These are phyloP conservation scores for Chlamydomonas sphaeroides DNA, from an alignment of 139 green algal species.

Conservation along the genomic window DNA sequence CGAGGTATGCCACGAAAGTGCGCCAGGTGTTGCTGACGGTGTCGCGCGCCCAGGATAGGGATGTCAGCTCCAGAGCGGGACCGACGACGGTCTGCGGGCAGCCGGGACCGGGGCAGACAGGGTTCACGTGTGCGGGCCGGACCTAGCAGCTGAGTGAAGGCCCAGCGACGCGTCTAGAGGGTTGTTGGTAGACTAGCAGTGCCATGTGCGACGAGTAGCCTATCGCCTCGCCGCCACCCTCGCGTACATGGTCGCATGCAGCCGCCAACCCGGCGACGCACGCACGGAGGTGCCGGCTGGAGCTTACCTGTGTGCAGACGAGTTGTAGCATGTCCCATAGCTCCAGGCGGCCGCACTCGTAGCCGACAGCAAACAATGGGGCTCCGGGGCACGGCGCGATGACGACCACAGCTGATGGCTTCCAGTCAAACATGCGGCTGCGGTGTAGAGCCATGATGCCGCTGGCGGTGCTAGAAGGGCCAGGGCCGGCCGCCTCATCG, in stretches of 20 bases:
- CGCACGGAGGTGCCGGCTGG: too few relatives aligned
- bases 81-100: conserved; percentile 74
- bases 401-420: conserved; percentile 73
- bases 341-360: conserved; percentile 88
- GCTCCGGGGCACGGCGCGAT: conserved; percentile 76
- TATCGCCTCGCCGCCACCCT: too few relatives aligned
- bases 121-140: background rate
- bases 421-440: conserved; percentile 80
- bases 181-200: too few relatives aligned
- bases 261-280: too few relatives aligned
- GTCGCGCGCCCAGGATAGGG: conserved; percentile 74
- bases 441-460: conserved; percentile 82
- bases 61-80: conserved; percentile 64
- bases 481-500: conserved; percentile 22
- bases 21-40: conserved; percentile 50
- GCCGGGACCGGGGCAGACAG: background rate
- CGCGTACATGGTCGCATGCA: too few relatives aligned
- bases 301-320: conserved; percentile 69
- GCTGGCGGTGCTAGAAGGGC: background rate
- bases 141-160: background rate
- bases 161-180: too few relatives aligned
- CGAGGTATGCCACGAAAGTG: conserved; percentile 80
- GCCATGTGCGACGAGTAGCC: too few relatives aligned
- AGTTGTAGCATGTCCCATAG: conserved; percentile 77
- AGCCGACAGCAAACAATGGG: conserved; percentile 72